phyloP scores from a whole-genome alignment of 2,329 filamentous ascomycete species.

The Orbilia brochopaga region DNA sequence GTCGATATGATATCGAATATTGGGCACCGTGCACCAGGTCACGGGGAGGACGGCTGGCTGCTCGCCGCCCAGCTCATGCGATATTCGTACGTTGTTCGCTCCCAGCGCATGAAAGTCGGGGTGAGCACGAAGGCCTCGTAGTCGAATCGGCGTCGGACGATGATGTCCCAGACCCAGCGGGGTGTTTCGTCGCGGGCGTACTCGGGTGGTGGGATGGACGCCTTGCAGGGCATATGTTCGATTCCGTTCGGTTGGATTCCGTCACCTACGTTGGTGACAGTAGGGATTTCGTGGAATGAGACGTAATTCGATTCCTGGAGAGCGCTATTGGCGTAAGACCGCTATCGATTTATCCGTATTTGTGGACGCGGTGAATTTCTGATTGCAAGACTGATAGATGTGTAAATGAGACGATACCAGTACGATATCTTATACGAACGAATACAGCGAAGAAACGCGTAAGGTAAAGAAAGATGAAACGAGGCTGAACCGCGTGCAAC shows the following conservation, averaged over 20 bases:
- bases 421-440: constrained; percentile 10
- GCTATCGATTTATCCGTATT: no score
- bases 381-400: no score
- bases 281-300: no score
- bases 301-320: no score
- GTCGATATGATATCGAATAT: no score
- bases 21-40: neutral
- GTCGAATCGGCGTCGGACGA: constrained; percentile 35
- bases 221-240: constrained; percentile 39
- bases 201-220: constrained; percentile 41
- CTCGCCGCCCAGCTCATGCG: constrained; percentile 34
- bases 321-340: no score
- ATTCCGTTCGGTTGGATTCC: neutral
- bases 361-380: no score
- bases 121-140: constrained; percentile 41
- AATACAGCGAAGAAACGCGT: neutral
- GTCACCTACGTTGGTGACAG: no score
- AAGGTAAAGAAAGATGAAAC: neutral
- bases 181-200: constrained; percentile 46
- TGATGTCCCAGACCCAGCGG: constrained; percentile 45
- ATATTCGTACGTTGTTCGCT: constrained; percentile 37
- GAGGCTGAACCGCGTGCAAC: neutral
- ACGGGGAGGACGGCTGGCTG: neutral
- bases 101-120: constrained; percentile 45
- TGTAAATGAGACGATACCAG: no score